Evolutionary conservation across 371 early-diverging fungal species (phyloP).

Genomic region (Nematocida minor): DNA sequence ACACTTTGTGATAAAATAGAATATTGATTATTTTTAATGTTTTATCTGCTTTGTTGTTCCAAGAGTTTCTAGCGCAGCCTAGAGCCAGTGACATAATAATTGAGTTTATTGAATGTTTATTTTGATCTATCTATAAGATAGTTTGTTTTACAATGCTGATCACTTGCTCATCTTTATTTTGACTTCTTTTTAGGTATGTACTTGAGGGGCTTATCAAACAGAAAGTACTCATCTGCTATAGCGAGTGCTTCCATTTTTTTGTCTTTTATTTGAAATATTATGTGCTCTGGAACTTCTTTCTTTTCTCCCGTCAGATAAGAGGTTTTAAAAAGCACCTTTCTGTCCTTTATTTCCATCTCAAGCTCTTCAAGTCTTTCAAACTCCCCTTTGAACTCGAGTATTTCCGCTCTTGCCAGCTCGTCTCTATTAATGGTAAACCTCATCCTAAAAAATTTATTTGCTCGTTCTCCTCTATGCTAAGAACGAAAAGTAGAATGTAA

Average conservation of each 20-base stretch:
- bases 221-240: not conserved
- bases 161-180: too few relatives aligned
- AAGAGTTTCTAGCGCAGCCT: too few relatives aligned
- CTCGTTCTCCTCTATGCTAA: not conserved
- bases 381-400: constrained; percentile 42
- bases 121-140: too few relatives aligned
- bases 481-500: not conserved
- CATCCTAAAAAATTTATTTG: constrained; percentile 1
- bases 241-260: not conserved
- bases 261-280: not conserved
- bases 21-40: too few relatives aligned
- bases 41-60: too few relatives aligned
- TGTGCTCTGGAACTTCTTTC: not conserved
- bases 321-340: not conserved
- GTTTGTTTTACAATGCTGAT: too few relatives aligned
- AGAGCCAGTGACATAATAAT: too few relatives aligned
- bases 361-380: constrained; percentile 5
- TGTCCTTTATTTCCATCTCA: not conserved
- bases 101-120: too few relatives aligned
- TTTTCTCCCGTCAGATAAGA: not conserved
- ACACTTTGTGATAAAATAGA: too few relatives aligned
- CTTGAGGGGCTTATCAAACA: not conserved
- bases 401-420: not conserved
- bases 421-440: not conserved
- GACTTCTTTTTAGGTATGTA: not conserved